phyloP scores from a whole-genome alignment of 176 grass and related monocot genomes.

The Puccinellia tenuiflora region DNA sequence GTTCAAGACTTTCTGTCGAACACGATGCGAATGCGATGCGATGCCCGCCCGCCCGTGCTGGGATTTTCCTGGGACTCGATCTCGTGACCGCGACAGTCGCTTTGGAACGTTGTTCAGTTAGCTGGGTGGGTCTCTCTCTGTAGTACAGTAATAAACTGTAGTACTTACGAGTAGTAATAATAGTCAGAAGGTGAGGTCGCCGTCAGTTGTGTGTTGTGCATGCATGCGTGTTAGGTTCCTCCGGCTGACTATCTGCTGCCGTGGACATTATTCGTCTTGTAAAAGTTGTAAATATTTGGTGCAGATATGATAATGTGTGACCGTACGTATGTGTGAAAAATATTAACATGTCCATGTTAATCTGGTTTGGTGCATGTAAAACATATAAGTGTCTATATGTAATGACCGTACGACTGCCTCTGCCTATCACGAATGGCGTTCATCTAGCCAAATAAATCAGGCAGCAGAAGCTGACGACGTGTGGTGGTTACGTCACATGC shows the following conservation, averaged over 20 bases:
- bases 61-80: slow-evolving; percentile 34
- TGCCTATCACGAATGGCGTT: not conserved
- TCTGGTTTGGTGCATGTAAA: not conserved
- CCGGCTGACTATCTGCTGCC: not conserved
- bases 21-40: not conserved
- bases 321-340: not conserved
- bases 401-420: not conserved
- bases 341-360: not conserved
- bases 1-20: not conserved
- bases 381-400: too few relatives aligned
- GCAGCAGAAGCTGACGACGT: not conserved
- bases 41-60: not conserved
- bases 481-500: not conserved
- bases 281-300: too few relatives aligned
- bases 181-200: not conserved
- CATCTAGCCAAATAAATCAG: not conserved
- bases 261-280: too few relatives aligned
- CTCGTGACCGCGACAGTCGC: not conserved
- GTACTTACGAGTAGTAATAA: too few relatives aligned
- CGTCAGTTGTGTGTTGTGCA: not conserved
- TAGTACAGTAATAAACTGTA: not conserved
- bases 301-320: not conserved
- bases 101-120: not conserved
- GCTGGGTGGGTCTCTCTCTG: not conserved
- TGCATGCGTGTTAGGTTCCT: too few relatives aligned